Evolutionary conservation across 176 grass and related monocot genomes (phyloP).

Genomic region (Pontederia paniculata): DNA sequence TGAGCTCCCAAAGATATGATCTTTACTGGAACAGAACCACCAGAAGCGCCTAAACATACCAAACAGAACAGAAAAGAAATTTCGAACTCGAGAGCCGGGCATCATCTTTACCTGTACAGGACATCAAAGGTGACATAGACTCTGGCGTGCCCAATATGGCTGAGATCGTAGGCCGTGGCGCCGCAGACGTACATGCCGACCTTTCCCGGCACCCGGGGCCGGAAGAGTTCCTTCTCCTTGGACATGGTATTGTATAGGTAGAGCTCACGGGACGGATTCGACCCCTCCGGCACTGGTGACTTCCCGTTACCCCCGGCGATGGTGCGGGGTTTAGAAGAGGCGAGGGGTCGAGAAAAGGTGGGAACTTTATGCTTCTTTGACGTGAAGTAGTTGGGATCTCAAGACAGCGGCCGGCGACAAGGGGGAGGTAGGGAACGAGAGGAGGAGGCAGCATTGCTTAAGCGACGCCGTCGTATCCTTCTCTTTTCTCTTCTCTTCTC

Average conservation of each 20-base stretch:
- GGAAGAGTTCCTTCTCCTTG: constrained; percentile 53
- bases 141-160: constrained; percentile 86
- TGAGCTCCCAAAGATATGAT: too few relatives aligned
- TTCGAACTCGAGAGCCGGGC: too few relatives aligned
- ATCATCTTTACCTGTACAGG: constrained; percentile 74
- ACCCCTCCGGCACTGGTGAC: neutral
- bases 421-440: neutral
- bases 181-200: constrained; percentile 97
- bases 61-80: too few relatives aligned
- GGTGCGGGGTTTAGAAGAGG: neutral
- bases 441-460: constrained; percentile 12
- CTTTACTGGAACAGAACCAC: too few relatives aligned
- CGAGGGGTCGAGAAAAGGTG: constrained; percentile 2
- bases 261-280: constrained; percentile 23
- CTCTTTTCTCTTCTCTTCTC: too few relatives aligned
- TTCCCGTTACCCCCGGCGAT: neutral
- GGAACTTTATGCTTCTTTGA: neutral
- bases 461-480: constrained; percentile 5
- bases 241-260: constrained; percentile 79
- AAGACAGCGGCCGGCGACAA: neutral
- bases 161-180: constrained; percentile 86
- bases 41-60: too few relatives aligned
- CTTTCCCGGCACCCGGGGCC: constrained; percentile 31
- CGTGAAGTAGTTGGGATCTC: neutral
- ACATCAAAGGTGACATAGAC: constrained; percentile 89